Conservation (phyloP, 352 stramenopile species). For the Phytophthora cryptogea region DNA sequence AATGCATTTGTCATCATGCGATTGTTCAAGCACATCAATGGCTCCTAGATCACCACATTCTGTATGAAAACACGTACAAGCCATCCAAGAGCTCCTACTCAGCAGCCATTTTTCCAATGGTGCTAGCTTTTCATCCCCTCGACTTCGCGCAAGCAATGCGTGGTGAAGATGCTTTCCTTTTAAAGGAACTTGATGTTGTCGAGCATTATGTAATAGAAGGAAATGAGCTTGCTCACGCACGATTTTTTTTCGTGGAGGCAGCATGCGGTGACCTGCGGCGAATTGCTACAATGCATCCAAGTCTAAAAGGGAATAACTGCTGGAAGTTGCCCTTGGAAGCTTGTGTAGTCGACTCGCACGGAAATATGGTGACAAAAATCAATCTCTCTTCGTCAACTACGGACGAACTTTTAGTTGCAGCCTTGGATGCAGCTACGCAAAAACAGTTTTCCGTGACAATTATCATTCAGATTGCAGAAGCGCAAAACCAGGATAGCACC, state of each 20-base stretch:
- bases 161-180: background rate
- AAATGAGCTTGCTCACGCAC: slow-evolving; percentile 33
- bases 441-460: slow-evolving; percentile 12
- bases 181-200: slow-evolving; percentile 29
- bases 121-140: slow-evolving; percentile 37
- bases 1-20: slow-evolving; percentile 7
- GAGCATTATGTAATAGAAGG: slow-evolving; percentile 55
- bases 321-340: slow-evolving; percentile 13
- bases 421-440: slow-evolving; percentile 13
- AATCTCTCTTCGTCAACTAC: slow-evolving; percentile 10
- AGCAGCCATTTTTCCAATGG: slow-evolving; percentile 22
- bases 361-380: slow-evolving; percentile 5
- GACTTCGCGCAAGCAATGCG: background rate
- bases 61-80: slow-evolving; percentile 28
- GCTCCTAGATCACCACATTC: slow-evolving; percentile 28
- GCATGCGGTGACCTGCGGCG: slow-evolving; percentile 37
- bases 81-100: slow-evolving; percentile 54
- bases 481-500: background rate
- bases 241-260: slow-evolving; percentile 46
- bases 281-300: slow-evolving; percentile 14
- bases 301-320: slow-evolving; percentile 2
- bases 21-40: slow-evolving; percentile 27
- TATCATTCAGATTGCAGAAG: slow-evolving; percentile 16
- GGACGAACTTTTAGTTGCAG: slow-evolving; percentile 12
- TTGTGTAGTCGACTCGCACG: slow-evolving; percentile 8